Conservation (phyloP, 306 rosid species). For the Cucurbita argyrosperma region DNA sequence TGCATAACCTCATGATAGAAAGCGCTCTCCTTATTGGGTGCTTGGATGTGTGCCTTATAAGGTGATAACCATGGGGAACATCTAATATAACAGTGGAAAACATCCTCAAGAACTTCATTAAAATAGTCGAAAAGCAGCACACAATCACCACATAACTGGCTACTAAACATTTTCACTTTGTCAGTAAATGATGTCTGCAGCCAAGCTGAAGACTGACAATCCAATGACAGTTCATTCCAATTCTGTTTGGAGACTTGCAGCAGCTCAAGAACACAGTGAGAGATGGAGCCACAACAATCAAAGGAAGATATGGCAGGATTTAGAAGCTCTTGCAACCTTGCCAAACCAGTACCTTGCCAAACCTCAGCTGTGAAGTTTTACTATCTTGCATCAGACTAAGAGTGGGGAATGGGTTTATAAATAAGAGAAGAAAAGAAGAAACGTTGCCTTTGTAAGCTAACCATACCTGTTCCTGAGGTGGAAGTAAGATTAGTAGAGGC, state of each 20-base stretch:
- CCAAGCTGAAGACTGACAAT: slow-evolving; percentile 20
- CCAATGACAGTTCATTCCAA: slow-evolving; percentile 28
- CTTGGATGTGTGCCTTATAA: slow-evolving; percentile 12
- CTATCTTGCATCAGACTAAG: slow-evolving; percentile 10
- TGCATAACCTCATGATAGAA: slow-evolving; percentile 30
- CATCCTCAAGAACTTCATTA: slow-evolving; percentile 35
- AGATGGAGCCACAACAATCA: slow-evolving; percentile 9
- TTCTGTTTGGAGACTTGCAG: slow-evolving; percentile 30
- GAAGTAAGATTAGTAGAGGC: slow-evolving; percentile 1
- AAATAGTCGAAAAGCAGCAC: slow-evolving; percentile 31
- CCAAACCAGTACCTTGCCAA: slow-evolving; percentile 19
- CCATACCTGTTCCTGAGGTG: not conserved
- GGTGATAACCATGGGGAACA: slow-evolving; percentile 24
- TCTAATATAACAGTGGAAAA: slow-evolving; percentile 19
- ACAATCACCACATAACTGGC: slow-evolving; percentile 16
- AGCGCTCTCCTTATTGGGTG: slow-evolving; percentile 21
- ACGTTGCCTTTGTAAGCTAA: not conserved
- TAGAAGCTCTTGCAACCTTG: slow-evolving; percentile 8
- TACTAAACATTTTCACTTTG: slow-evolving; percentile 21
- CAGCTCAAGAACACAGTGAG: slow-evolving; percentile 20
- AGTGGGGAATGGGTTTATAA: not conserved
- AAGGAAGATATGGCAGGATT: slow-evolving; percentile 10
- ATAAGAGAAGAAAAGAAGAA: not conserved
- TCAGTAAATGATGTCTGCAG: slow-evolving; percentile 23
- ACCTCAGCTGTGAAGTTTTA: slow-evolving; percentile 26